A percentile compares a stretch with the other conserved stretches of the same genome.
These are phyloP conservation scores for Talaromyces pinophilus DNA, from an alignment of 2,329 filamentous ascomycete species.

Conservation along the genomic window DNA sequence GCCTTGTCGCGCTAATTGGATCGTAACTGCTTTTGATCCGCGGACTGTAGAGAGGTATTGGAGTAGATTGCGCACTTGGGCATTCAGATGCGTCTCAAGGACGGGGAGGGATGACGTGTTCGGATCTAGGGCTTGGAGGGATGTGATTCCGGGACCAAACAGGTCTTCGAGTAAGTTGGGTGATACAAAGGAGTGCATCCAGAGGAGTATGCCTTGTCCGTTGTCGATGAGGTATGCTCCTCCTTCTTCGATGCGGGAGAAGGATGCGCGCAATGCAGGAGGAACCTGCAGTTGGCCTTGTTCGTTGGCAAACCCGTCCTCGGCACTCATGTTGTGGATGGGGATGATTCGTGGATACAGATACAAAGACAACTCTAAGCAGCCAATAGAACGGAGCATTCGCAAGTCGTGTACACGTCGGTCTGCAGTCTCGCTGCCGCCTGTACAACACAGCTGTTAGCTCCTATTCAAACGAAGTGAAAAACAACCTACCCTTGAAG, in stretches of 20 bases:
- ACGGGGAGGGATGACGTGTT: conserved; percentile 78
- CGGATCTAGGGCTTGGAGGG: conserved; percentile 75
- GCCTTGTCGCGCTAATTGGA: conserved; percentile 89
- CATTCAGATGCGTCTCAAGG: conserved; percentile 87
- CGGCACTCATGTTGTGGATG: conserved; percentile 81
- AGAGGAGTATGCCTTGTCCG: conserved; percentile 85
- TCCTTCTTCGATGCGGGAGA: conserved; percentile 84
- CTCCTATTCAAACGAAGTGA: neutral
- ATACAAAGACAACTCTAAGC: conserved; percentile 82
- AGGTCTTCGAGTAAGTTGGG: conserved; percentile 88
- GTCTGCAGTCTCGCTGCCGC: conserved; percentile 82
- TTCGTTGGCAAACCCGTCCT: conserved; percentile 91
- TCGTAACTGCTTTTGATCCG: conserved; percentile 81
- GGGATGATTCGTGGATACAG: conserved; percentile 93
- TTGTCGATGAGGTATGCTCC: conserved; percentile 95
- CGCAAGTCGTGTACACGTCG: conserved; percentile 88
- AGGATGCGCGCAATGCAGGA: conserved; percentile 75
- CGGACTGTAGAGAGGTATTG: conserved; percentile 80
- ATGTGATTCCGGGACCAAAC: conserved; percentile 74
- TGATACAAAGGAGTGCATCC: conserved; percentile 89
- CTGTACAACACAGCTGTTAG: conserved; percentile 9
- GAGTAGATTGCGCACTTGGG: conserved; percentile 89
- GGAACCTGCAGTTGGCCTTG: conserved; percentile 87
- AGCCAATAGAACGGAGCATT: conserved; percentile 84
- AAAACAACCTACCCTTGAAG: conserved; percentile 67